Percentiles rank a stretch among this genome's conserved stretches.
Evolutionary conservation across 306 rosid genomes (phyloP).

Genomic region (Malus fusca): DNA sequence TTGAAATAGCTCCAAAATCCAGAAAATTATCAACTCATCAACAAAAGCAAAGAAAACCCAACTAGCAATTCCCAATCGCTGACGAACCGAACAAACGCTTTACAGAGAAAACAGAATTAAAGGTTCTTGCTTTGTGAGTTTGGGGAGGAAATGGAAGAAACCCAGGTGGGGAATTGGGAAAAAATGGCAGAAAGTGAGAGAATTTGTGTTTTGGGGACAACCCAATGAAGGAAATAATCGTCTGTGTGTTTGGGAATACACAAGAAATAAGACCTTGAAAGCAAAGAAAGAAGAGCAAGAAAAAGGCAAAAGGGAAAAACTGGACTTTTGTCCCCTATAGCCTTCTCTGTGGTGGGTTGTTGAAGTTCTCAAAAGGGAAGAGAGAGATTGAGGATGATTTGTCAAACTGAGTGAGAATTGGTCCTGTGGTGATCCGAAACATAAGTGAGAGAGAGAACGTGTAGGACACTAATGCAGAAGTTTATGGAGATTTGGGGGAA

Average conservation of each 20-base stretch:
- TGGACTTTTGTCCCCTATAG: constrained; percentile 6
- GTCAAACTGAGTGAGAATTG: constrained; percentile 6
- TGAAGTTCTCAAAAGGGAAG: constrained; percentile 12
- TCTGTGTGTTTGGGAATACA: constrained; percentile 6
- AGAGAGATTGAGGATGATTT: not conserved
- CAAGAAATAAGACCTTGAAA: constrained; percentile 14
- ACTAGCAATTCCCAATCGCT: not conserved
- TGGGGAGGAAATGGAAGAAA: not conserved
- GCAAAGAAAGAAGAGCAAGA: not conserved
- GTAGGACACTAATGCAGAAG: constrained; percentile 7
- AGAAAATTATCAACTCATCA: constrained; percentile 16
- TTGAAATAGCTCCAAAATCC: constrained; percentile 17
- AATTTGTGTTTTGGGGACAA: not conserved
- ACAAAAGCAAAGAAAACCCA: not conserved
- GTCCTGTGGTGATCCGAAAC: constrained; percentile 65
- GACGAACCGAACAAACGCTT: constrained; percentile 1
- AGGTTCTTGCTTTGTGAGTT: not conserved
- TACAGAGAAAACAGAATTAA: not conserved
- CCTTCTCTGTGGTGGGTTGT: constrained; percentile 31
- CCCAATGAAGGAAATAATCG: not conserved
- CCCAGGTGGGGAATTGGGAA: not conserved
- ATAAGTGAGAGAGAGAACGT: constrained; percentile 19
- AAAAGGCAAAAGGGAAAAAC: constrained; percentile 6
- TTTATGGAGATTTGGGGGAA: not conserved
- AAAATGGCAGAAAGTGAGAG: constrained; percentile 4